Percentiles rank a stretch among this genome's conserved stretches.
phyloP scores from a whole-genome alignment of 2,329 filamentous ascomycete genomes.

The Graphilbum sp. region DNA sequence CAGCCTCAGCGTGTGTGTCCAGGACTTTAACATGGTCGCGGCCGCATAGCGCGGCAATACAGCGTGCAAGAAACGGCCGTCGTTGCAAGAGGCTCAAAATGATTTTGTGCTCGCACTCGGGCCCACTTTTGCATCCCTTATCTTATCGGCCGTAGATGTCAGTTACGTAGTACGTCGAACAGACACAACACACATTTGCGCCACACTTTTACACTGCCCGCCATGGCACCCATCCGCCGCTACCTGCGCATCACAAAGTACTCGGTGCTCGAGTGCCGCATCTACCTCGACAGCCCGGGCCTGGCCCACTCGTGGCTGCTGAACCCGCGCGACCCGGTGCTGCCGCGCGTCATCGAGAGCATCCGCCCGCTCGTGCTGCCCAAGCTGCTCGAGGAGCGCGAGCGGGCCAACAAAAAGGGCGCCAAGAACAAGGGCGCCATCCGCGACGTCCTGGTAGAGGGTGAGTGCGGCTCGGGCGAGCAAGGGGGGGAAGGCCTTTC shows the following conservation, averaged over 20 bases:
- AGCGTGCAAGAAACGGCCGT: background rate
- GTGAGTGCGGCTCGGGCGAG: constrained; percentile 23
- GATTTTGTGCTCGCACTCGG: too few species aligned
- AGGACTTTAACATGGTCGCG: constrained; percentile 36
- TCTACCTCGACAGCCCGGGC: constrained; percentile 84
- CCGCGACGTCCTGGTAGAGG: constrained; percentile 74
- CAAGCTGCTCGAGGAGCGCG: constrained; percentile 77
- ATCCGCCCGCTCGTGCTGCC: constrained; percentile 77
- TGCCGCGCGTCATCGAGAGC: constrained; percentile 69
- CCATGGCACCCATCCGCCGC: constrained; percentile 74
- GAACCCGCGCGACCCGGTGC: constrained; percentile 55
- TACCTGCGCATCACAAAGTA: constrained; percentile 86
- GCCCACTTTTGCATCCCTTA: too few species aligned
- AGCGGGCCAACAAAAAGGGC: constrained; percentile 42
- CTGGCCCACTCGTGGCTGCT: constrained; percentile 74
- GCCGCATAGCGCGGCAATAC: constrained; percentile 1
- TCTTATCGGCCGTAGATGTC: too few species aligned
- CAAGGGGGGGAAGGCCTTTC: too few species aligned
- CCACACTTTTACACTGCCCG: background rate
- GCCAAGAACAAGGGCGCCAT: constrained; percentile 62
- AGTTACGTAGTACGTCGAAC: too few species aligned
- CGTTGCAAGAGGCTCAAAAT: too few species aligned
- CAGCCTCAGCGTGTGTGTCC: constrained; percentile 59
- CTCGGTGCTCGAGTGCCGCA: constrained; percentile 89
- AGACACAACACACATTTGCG: too few species aligned